A percentile compares a stretch with the other conserved stretches of the same genome.
Conservation (phyloP, 1,284 basidiomycete species). For the Tylopilus orsonianus region DNA sequence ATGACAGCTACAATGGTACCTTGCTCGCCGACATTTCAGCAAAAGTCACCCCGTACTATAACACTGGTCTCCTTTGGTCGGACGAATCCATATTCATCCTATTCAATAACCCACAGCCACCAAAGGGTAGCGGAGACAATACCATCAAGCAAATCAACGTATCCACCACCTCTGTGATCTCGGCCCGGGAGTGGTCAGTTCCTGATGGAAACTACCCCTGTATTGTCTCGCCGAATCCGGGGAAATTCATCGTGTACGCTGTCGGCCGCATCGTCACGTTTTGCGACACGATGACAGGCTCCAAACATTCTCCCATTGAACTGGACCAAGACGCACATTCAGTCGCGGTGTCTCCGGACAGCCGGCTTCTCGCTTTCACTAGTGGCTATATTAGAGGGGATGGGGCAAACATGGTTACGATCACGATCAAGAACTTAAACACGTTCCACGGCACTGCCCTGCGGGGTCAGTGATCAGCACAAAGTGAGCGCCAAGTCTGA, state of each 20-base stretch:
- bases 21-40: background rate
- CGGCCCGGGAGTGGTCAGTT: constrained; percentile 8
- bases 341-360: constrained; percentile 10
- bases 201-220: constrained; percentile 6
- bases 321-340: constrained; percentile 5
- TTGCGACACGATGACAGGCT: background rate
- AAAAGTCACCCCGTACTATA: constrained; percentile 10
- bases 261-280: background rate
- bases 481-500: too few species aligned
- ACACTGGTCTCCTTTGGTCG: constrained; percentile 14
- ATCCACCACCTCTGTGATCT: background rate
- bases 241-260: constrained; percentile 2
- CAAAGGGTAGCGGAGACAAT: too few species aligned
- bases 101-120: background rate
- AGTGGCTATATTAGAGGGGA: constrained; percentile 2
- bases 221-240: constrained; percentile 10
- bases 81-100: constrained; percentile 7
- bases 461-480: too few species aligned
- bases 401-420: too few species aligned
- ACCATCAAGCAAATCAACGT: constrained; percentile 5
- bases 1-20: constrained; percentile 5
- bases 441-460: background rate
- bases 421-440: background rate
- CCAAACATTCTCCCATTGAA: background rate
- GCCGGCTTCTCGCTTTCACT: constrained; percentile 5